phyloP scores from a whole-genome alignment of 2,329 filamentous ascomycete species.

The Fusarium dlaminii region DNA sequence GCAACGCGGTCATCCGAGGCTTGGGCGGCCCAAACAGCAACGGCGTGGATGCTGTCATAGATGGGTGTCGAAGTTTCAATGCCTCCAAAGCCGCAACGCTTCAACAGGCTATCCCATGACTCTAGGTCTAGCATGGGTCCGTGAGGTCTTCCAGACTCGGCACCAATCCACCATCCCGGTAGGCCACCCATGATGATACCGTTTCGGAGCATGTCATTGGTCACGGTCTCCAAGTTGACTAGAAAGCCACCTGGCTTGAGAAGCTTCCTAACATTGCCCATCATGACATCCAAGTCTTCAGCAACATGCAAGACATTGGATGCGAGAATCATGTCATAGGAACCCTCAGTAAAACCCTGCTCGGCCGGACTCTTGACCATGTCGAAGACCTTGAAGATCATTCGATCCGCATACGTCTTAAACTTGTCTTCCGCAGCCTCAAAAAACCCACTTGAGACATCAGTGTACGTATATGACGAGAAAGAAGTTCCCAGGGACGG shows the following conservation, averaged over 20 bases:
- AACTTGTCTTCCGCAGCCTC: background rate
- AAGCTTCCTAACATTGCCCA: background rate
- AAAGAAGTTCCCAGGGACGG: background rate
- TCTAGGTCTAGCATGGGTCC: background rate
- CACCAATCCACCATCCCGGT: conserved; percentile 5
- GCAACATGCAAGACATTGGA: background rate
- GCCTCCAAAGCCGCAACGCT: background rate
- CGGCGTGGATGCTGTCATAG: background rate
- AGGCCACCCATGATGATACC: conserved; percentile 7
- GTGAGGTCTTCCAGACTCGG: background rate
- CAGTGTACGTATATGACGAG: background rate
- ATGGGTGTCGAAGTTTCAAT: background rate
- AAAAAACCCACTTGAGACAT: background rate
- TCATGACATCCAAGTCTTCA: background rate
- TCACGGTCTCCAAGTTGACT: background rate
- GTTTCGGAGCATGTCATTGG: background rate
- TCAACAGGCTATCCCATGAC: background rate
- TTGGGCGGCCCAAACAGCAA: background rate
- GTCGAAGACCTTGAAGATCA: background rate
- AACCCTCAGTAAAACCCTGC: background rate
- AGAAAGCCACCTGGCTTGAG: background rate
- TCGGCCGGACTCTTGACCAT: background rate
- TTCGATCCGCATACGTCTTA: background rate
- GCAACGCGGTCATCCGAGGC: background rate
- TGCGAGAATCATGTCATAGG: background rate